phyloP scores from a whole-genome alignment of 164 flowering plant species.

The Magnolia changhungtana region DNA sequence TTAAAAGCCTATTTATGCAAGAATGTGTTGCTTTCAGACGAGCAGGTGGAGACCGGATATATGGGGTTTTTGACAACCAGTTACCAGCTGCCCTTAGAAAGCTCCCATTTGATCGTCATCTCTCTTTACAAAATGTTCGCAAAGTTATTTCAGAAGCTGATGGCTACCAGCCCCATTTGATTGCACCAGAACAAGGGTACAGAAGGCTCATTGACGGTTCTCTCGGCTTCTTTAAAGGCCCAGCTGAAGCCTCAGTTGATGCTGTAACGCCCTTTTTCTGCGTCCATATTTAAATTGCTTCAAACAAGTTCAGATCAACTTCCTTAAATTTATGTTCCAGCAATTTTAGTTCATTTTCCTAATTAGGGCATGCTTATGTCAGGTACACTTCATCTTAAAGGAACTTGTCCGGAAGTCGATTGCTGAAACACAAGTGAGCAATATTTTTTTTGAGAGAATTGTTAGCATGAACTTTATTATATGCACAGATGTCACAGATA shows the following conservation, averaged over 20 bases:
- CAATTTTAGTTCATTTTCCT: not conserved
- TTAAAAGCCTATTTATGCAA: not conserved
- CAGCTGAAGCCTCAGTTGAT: constrained; percentile 98
- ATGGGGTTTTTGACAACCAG: constrained; percentile 83
- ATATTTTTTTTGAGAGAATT: constrained; percentile 1
- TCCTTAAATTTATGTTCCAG: not conserved
- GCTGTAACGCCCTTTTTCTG: constrained; percentile 54
- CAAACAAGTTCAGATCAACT: not conserved
- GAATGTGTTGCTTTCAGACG: constrained; percentile 39
- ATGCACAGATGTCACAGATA: too few relatives aligned
- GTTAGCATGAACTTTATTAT: not conserved
- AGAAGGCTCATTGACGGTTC: constrained; percentile 96
- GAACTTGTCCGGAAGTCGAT: constrained; percentile 96
- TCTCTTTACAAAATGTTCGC: constrained; percentile 69
- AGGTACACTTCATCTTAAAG: constrained; percentile 92
- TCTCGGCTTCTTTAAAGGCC: constrained; percentile 91
- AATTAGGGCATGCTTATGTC: not conserved
- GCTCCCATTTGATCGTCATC: constrained; percentile 89
- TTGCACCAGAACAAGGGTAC: constrained; percentile 99
- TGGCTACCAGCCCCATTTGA: constrained; percentile 95
- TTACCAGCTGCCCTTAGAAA: constrained; percentile 86
- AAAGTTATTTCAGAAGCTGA: constrained; percentile 89
- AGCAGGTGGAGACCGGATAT: constrained; percentile 84
- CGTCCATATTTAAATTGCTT: not conserved
- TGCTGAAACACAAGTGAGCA: constrained; percentile 75